Evolutionary conservation across 257 asterid genomes (phyloP).

Genomic region (Echium plantagineum): DNA sequence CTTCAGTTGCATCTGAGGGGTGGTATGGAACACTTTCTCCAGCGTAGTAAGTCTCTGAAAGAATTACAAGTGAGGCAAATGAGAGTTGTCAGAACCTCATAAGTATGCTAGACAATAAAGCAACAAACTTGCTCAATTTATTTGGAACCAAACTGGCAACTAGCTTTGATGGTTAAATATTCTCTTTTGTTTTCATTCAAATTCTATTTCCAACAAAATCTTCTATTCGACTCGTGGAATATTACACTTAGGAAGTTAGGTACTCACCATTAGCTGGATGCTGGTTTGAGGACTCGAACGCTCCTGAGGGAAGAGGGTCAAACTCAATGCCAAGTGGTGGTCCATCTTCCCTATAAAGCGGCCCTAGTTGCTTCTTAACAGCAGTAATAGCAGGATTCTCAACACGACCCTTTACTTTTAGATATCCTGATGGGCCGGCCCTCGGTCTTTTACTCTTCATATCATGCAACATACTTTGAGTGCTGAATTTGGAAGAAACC

Average conservation of each 20-base stretch:
- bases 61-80: neutral
- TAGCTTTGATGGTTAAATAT: neutral
- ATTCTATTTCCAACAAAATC: neutral
- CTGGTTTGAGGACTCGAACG: constrained; percentile 47
- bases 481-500: constrained; percentile 37
- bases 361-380: constrained; percentile 80
- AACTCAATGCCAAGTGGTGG: constrained; percentile 87
- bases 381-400: constrained; percentile 75
- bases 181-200: neutral
- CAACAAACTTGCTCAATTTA: neutral
- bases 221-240: neutral
- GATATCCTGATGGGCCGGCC: constrained; percentile 90
- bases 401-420: constrained; percentile 69
- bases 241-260: neutral
- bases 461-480: constrained; percentile 34
- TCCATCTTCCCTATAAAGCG: constrained; percentile 61
- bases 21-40: constrained; percentile 3
- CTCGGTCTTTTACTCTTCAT: constrained; percentile 37
- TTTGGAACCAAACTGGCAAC: neutral
- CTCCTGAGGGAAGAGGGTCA: constrained; percentile 73
- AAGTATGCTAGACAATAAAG: neutral
- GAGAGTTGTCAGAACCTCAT: neutral
- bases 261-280: constrained; percentile 39
- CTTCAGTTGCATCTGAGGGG: constrained; percentile 4
- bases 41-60: neutral